Conservation (phyloP, 192 early-diverging fungal genomes). For the Gryganskiella cystojenkinii region DNA sequence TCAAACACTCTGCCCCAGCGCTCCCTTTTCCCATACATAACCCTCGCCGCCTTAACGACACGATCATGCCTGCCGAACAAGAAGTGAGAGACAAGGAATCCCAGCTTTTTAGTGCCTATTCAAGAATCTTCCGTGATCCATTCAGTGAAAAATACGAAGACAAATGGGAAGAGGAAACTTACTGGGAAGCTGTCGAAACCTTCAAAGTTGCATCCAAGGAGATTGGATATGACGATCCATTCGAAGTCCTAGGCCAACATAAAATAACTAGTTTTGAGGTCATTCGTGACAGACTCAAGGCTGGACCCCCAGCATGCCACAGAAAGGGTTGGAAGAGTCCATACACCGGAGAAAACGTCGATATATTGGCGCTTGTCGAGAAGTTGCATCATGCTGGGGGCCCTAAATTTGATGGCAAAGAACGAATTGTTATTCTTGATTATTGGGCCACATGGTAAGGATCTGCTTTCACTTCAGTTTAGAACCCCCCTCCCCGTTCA, state of each 20-base stretch:
- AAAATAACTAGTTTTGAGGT: slow-evolving; percentile 14
- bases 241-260: slow-evolving; percentile 16
- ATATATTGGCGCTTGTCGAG: slow-evolving; percentile 1
- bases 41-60: too few species aligned
- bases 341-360: slow-evolving; percentile 15
- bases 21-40: too few species aligned
- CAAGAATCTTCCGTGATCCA: too few species aligned
- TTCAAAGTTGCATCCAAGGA: slow-evolving; percentile 30
- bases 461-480: too few species aligned
- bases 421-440: slow-evolving; percentile 40
- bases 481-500: too few species aligned
- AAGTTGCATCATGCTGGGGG: slow-evolving; percentile 19
- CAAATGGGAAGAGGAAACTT: slow-evolving; percentile 36
- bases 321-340: slow-evolving; percentile 31
- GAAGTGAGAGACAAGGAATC: too few species aligned
- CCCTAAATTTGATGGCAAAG: slow-evolving; percentile 13
- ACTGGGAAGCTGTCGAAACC: slow-evolving; percentile 27
- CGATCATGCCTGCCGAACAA: too few species aligned
- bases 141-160: slow-evolving; percentile 30
- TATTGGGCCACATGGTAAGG: slow-evolving; percentile 48
- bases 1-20: too few species aligned
- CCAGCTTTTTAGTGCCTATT: too few species aligned
- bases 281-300: slow-evolving; percentile 30
- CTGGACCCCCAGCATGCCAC: slow-evolving; percentile 25
- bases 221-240: slow-evolving; percentile 34